Conservation (phyloP, 1,139 yeast species). For the Candida pseudoviswanathii region DNA sequence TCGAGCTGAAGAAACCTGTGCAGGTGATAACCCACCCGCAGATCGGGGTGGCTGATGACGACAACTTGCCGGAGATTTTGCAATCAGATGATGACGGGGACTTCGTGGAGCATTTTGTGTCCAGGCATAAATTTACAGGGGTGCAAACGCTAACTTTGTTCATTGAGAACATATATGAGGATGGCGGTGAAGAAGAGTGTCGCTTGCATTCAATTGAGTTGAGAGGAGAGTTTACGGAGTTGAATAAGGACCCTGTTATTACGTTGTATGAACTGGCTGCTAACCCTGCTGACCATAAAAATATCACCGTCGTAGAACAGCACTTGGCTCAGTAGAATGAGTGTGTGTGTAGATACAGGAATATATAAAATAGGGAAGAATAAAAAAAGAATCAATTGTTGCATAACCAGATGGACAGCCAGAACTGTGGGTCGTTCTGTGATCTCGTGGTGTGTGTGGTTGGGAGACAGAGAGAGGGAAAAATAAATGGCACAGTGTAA, state of each 20-base stretch:
- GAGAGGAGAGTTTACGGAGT: slow-evolving; percentile 74
- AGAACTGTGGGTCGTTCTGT: background rate
- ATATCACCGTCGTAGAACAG: slow-evolving; percentile 18
- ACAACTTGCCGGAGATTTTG: slow-evolving; percentile 35
- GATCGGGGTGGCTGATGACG: slow-evolving; percentile 44
- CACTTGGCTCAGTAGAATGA: background rate
- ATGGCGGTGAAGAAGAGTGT: slow-evolving; percentile 54
- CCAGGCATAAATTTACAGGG: slow-evolving; percentile 73
- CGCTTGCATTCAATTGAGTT: slow-evolving; percentile 73
- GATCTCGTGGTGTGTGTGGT: background rate
- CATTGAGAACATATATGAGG: slow-evolving; percentile 68
- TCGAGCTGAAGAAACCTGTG: slow-evolving; percentile 51
- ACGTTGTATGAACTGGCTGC: slow-evolving; percentile 89
- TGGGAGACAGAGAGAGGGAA: background rate
- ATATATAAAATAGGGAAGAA: background rate
- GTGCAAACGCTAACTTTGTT: slow-evolving; percentile 68
- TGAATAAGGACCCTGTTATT: slow-evolving; percentile 67
- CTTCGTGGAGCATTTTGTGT: slow-evolving; percentile 82
- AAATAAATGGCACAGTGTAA: slow-evolving; percentile 8
- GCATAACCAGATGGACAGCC: background rate
- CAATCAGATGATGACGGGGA: slow-evolving; percentile 38
- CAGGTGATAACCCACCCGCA: slow-evolving; percentile 65
- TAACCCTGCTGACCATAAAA: slow-evolving; percentile 86
- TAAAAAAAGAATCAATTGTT: background rate
- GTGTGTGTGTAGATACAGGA: background rate